Percentiles rank a stretch among this genome's conserved stretches.
These are phyloP conservation scores for Cyclaneusma minus DNA, from an alignment of 2,329 filamentous ascomycete species.

Conservation along the genomic window DNA sequence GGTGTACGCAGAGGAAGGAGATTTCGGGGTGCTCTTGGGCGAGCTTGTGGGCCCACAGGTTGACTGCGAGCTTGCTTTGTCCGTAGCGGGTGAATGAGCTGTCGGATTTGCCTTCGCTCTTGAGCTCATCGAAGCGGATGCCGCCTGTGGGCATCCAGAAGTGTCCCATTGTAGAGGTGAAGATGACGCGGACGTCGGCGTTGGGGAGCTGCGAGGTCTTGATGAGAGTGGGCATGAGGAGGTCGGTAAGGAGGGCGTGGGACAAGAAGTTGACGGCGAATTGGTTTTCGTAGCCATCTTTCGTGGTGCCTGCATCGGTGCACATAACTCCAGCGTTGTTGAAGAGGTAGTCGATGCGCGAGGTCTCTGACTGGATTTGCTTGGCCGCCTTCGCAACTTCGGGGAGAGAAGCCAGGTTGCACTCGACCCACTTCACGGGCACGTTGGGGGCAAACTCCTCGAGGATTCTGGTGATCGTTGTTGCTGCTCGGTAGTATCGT, in stretches of 20 bases:
- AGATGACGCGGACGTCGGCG: constrained; percentile 10
- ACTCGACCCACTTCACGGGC: constrained; percentile 21
- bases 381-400: constrained; percentile 26
- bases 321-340: constrained; percentile 31
- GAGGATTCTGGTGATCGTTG: constrained; percentile 25
- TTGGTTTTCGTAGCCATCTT: constrained; percentile 31
- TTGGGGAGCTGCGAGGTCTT: constrained; percentile 9
- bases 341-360: constrained; percentile 27
- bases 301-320: constrained; percentile 20
- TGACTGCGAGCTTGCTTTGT: constrained; percentile 31
- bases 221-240: constrained; percentile 20
- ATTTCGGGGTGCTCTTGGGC: constrained; percentile 22
- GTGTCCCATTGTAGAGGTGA: constrained; percentile 7
- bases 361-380: constrained; percentile 18
- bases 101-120: constrained; percentile 9
- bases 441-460: constrained; percentile 11
- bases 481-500: constrained; percentile 19
- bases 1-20: constrained; percentile 22
- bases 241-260: constrained; percentile 27
- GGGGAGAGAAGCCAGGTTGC: constrained; percentile 28
- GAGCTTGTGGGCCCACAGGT: constrained; percentile 26
- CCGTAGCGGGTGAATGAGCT: constrained; percentile 23
- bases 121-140: constrained; percentile 19
- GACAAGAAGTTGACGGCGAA: constrained; percentile 34
- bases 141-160: constrained; percentile 3